A percentile compares a stretch with the other conserved stretches of the same genome.
phyloP scores from a whole-genome alignment of 2,329 filamentous ascomycete species.

The Ophiobolus disseminans region DNA sequence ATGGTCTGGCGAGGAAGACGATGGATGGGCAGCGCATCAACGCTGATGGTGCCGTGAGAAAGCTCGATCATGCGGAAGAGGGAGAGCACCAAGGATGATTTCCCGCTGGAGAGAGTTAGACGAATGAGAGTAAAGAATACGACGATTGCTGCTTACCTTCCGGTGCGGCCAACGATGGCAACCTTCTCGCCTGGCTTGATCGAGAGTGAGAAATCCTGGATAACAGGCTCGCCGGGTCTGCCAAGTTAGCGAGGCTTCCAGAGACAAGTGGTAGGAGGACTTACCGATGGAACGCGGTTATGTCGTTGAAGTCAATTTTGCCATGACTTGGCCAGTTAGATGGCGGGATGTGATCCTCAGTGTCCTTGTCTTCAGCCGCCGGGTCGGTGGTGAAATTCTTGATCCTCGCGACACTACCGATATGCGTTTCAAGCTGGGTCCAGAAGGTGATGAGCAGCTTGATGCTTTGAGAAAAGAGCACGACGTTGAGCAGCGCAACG shows the following conservation, averaged over 20 bases:
- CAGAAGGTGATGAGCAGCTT: slow-evolving; percentile 60
- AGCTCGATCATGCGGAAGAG: slow-evolving; percentile 59
- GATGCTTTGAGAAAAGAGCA: slow-evolving; percentile 61
- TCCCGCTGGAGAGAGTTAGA: slow-evolving; percentile 53
- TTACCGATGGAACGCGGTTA: slow-evolving; percentile 56
- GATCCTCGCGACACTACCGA: slow-evolving; percentile 64
- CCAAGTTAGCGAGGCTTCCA: background rate
- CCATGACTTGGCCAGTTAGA: slow-evolving; percentile 54
- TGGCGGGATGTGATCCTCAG: slow-evolving; percentile 52
- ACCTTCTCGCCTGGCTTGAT: slow-evolving; percentile 58
- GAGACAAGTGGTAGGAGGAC: slow-evolving; percentile 1
- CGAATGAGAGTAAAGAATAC: background rate
- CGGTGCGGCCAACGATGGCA: slow-evolving; percentile 63
- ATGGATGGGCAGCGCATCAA: slow-evolving; percentile 59
- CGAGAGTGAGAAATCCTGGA: slow-evolving; percentile 56
- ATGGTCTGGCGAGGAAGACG: slow-evolving; percentile 53
- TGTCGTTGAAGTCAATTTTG: slow-evolving; percentile 52
- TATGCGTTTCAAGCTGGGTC: slow-evolving; percentile 65
- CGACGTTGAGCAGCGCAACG: slow-evolving; percentile 61
- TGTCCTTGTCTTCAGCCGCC: slow-evolving; percentile 60
- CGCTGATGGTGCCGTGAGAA: slow-evolving; percentile 51
- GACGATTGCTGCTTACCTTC: slow-evolving; percentile 46
- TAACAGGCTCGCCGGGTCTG: slow-evolving; percentile 45
- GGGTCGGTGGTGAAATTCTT: slow-evolving; percentile 59
- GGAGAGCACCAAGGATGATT: slow-evolving; percentile 58